A percentile compares a stretch with the other conserved stretches of the same genome.
Evolutionary conservation across 2,329 filamentous ascomycete genomes (phyloP).

Genomic region (Fusarium tupiense): DNA sequence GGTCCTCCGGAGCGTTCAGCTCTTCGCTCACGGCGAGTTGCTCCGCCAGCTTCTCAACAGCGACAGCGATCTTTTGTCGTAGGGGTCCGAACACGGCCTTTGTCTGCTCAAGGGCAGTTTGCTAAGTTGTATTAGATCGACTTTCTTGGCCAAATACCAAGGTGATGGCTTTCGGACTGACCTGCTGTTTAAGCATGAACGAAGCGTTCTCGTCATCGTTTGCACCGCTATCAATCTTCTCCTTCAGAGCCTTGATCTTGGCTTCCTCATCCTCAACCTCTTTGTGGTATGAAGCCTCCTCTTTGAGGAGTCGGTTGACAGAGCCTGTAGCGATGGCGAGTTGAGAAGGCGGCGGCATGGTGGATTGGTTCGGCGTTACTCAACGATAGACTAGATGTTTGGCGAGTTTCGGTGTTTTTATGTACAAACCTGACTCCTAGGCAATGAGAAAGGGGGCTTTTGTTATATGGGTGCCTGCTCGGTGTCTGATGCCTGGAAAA

Average conservation of each 20-base stretch:
- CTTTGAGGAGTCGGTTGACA: slow-evolving; percentile 86
- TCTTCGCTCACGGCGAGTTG: slow-evolving; percentile 73
- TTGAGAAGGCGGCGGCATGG: slow-evolving; percentile 80
- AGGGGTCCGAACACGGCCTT: slow-evolving; percentile 82
- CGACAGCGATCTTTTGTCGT: slow-evolving; percentile 74
- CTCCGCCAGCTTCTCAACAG: slow-evolving; percentile 78
- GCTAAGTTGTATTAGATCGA: slow-evolving; percentile 57
- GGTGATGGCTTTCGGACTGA: slow-evolving; percentile 52
- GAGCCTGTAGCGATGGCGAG: slow-evolving; percentile 83
- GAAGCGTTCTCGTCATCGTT: slow-evolving; percentile 76
- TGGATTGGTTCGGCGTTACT: slow-evolving; percentile 21
- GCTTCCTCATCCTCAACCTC: slow-evolving; percentile 81
- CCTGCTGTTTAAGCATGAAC: slow-evolving; percentile 87
- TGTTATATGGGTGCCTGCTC: slow-evolving; percentile 35
- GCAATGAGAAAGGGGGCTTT: not conserved
- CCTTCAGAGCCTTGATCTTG: slow-evolving; percentile 74
- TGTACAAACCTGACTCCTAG: not conserved
- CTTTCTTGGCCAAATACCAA: not conserved
- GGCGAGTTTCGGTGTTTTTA: not conserved
- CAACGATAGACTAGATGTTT: not conserved
- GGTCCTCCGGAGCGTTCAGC: slow-evolving; percentile 55
- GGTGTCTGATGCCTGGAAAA: slow-evolving; percentile 27
- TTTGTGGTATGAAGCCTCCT: slow-evolving; percentile 89
- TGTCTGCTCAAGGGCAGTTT: slow-evolving; percentile 86
- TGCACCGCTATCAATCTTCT: slow-evolving; percentile 61